phyloP scores from a whole-genome alignment of 495 filamentous ascomycete species.

The Penicillium goetzii region DNA sequence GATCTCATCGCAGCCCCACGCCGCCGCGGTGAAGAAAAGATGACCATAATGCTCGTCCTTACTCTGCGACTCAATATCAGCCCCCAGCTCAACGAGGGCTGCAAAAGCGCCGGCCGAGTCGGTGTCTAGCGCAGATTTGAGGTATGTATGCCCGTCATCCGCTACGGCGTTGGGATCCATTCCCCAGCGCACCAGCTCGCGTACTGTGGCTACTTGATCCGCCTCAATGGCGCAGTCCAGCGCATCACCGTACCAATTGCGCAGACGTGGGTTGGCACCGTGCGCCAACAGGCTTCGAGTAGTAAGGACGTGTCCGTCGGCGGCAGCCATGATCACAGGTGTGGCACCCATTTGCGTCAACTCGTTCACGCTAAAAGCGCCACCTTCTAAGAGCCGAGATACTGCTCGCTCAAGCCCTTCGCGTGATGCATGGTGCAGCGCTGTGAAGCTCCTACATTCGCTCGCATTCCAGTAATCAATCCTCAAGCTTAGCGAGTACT shows the following conservation, averaged over 20 bases:
- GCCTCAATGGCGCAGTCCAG: neutral
- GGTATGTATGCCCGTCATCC: neutral
- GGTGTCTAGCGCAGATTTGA: neutral
- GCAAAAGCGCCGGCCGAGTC: neutral
- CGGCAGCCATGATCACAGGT: neutral
- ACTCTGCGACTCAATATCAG: neutral
- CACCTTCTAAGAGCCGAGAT: neutral
- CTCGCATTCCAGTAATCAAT: neutral
- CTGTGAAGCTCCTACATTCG: constrained; percentile 2
- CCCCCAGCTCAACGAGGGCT: neutral
- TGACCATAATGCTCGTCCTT: neutral
- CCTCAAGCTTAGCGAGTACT: neutral
- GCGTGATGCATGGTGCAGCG: constrained; percentile 1
- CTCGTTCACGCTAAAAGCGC: neutral
- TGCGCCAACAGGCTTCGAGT: neutral
- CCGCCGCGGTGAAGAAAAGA: neutral
- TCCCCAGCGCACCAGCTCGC: constrained; percentile 3
- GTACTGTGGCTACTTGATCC: neutral
- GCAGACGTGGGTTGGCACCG: neutral
- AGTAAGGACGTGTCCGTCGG: neutral
- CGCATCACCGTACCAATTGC: neutral
- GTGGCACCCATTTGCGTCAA: neutral
- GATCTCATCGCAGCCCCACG: neutral
- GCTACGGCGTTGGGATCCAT: neutral
- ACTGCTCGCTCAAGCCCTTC: neutral